Evolutionary conservation across 2,329 filamentous ascomycete genomes (phyloP), one percentile per base, ranked within the genome.

Genomic region (Chalaropsis thielavioides): DNA sequence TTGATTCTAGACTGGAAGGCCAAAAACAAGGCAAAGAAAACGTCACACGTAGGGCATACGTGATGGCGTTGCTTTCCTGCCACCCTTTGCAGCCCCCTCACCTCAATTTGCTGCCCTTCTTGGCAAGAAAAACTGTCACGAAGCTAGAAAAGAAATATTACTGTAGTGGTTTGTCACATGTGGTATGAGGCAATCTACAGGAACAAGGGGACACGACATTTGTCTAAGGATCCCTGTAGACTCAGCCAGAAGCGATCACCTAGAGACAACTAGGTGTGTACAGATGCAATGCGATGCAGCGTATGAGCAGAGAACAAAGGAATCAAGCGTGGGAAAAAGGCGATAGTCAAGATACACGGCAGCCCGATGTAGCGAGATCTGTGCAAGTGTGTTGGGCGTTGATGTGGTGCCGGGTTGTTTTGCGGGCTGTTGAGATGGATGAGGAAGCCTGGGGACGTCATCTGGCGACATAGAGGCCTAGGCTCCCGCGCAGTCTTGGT

Each of bases 261-360:
- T 35, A 58, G 51, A 58, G 51, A 58, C 51, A 58, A 58, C 27
- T 35, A 22, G n/a, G n/a, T 22, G 24, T n/a, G 51, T 58, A 58
- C 27, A 58, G 24, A 58, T 58, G 51, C 51, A 35, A 58, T 58
- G 27, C 51, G 31, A 56, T 31, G 51, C 51, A 27, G 22, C n/a
- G 24, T 35, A 58, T 17, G 51, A 38, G 27, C 13, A 22, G 0
- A 58, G 17, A 58, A 58, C 27, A 22, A 58, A 31, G 24, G 51
- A 35, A 31, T 31, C 8, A 17, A 10, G 7, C 13, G 35, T 58
- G 24, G 15, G 27, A 58, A 58, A 58, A 58, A 58, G 51, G 51
- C 51, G 51, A 58, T 35, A 27, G 51, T 58, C 51, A 58, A 58
- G 51, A 58, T 58, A 58, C 51, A 58, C 51, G 24, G 27, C 51